These are phyloP conservation scores for Trichophaea hybrida DNA, from an alignment of 2,329 filamentous ascomycete genomes.

Conservation along the genomic window DNA sequence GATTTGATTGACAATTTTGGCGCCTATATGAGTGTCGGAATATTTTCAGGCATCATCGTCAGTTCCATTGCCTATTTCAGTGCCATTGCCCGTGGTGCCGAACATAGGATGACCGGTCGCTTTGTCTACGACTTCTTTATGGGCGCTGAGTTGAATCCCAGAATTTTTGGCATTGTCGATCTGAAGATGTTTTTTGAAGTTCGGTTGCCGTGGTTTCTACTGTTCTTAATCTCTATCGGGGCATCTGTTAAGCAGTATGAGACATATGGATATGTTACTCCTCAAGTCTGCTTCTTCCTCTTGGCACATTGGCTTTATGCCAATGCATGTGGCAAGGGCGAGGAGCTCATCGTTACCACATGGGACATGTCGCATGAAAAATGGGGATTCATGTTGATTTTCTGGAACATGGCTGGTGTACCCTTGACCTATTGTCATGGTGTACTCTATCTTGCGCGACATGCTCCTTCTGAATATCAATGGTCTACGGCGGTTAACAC, in stretches of 20 bases:
- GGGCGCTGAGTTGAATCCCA: slow-evolving; percentile 73
- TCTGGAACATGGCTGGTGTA: slow-evolving; percentile 90
- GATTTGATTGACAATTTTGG: slow-evolving; percentile 92
- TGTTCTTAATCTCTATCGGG: slow-evolving; percentile 63
- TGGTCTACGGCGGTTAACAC: slow-evolving; percentile 51
- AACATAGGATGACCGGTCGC: slow-evolving; percentile 83
- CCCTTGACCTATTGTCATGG: slow-evolving; percentile 88
- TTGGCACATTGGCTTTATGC: slow-evolving; percentile 87
- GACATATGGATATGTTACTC: slow-evolving; percentile 67
- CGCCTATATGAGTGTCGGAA: slow-evolving; percentile 80
- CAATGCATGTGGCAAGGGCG: slow-evolving; percentile 81
- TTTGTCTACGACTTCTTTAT: slow-evolving; percentile 82
- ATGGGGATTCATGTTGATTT: slow-evolving; percentile 94
- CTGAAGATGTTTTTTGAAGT: slow-evolving; percentile 97
- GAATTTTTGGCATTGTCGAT: slow-evolving; percentile 70
- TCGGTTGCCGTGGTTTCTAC: slow-evolving; percentile 79
- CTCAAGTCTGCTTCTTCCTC: slow-evolving; percentile 69
- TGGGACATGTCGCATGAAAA: slow-evolving; percentile 98
- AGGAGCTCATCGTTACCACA: slow-evolving; percentile 77
- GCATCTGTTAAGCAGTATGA: slow-evolving; percentile 74
- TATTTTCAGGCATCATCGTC: slow-evolving; percentile 75
- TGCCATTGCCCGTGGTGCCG: slow-evolving; percentile 60
- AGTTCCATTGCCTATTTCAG: slow-evolving; percentile 76
- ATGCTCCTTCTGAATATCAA: slow-evolving; percentile 59
- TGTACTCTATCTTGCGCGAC: slow-evolving; percentile 77